phyloP scores from a whole-genome alignment of 1,284 basidiomycete species.

The Rhodotorula sp. region DNA sequence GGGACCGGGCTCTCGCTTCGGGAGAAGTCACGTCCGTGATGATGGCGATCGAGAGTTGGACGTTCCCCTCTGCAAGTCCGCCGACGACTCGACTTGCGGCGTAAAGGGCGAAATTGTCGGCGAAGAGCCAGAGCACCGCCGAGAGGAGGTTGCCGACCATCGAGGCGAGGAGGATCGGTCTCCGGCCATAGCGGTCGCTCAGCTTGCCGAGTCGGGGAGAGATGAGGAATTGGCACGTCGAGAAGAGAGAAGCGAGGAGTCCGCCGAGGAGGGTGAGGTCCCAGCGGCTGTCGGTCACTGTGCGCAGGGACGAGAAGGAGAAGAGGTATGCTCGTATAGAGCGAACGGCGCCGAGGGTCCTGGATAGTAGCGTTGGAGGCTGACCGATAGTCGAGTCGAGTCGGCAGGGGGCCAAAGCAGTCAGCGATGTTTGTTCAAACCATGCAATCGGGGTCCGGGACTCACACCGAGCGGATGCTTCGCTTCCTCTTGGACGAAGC shows the following conservation, averaged over 20 bases:
- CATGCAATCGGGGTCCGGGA: not conserved
- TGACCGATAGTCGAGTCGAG: not conserved
- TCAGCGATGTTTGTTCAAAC: not conserved
- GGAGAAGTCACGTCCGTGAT: slow-evolving; percentile 81
- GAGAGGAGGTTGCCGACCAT: slow-evolving; percentile 91
- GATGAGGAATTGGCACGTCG: slow-evolving; percentile 74
- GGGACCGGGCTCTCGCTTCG: slow-evolving; percentile 59
- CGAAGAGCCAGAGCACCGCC: slow-evolving; percentile 80
- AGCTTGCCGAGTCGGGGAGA: slow-evolving; percentile 72
- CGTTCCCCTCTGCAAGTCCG: slow-evolving; percentile 53
- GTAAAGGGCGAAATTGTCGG: slow-evolving; percentile 74
- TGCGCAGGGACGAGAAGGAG: slow-evolving; percentile 13
- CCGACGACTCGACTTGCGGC: slow-evolving; percentile 84
- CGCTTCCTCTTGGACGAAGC: slow-evolving; percentile 33
- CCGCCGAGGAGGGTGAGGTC: slow-evolving; percentile 44
- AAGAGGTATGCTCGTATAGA: slow-evolving; percentile 26
- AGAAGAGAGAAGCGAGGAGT: slow-evolving; percentile 44
- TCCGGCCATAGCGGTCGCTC: slow-evolving; percentile 76
- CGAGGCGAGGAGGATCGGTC: slow-evolving; percentile 69
- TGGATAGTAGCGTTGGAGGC: slow-evolving; percentile 27
- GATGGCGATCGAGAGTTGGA: slow-evolving; percentile 63
- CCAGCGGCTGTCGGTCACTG: slow-evolving; percentile 12
- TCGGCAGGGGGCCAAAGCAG: not conserved
- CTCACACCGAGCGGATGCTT: not conserved
- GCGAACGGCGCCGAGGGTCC: slow-evolving; percentile 23